Base-by-base conservation (phyloP, 2,329 filamentous ascomycete genomes). In the Periconia sp. region DNA sequence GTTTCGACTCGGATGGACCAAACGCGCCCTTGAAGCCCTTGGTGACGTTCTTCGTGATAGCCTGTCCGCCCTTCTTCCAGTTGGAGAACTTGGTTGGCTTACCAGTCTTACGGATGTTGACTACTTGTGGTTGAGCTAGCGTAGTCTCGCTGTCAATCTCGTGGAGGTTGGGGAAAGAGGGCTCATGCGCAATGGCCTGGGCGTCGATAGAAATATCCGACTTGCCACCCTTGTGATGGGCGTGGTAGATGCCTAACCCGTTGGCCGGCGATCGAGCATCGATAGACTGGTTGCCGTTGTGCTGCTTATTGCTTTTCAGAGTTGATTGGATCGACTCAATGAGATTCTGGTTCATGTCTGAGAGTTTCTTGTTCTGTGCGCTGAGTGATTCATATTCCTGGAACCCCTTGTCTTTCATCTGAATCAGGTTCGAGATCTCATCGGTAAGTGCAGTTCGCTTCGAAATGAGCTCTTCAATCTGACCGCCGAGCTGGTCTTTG, bases 41-140 rank as follows among this genome's bases (percentile, higher is more conserved):
- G 48, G 88, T 88, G 37, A 97, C 88, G 63, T 92, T 92, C 71
- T 96, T 95, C 19, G 92, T 92, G 59, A 97, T 86, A 42, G 89
- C 92, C 72, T 95, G 92, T 26, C 89, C 89, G 26, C 91, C 91
- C 77, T 95, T 96, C 80, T 96, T 96, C 92, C 94, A 97, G 74
- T 96, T 96, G 73, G 95, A 96, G 74, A 96, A 96, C 70, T 96
- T 97, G 76, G 91, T 95, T 40, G 87, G 85, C 66, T 96, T 91
- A 21, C 88, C 91, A 74, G 63, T 62, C 51, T 96, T 97, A 59
- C 91, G 85, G 50, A 97, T 95, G 60, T 94, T 95, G 48, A 97
- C 88, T 23, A 97, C 88, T 48, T 95, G 94, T n/a, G 94, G 92
- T 2, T 89, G 88, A 19, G 84, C 69, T 35, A 86, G 72, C 0